These are phyloP conservation scores for Cladorrhinum sp. DNA, from an alignment of 2,329 filamentous ascomycete genomes.

Conservation along the genomic window DNA sequence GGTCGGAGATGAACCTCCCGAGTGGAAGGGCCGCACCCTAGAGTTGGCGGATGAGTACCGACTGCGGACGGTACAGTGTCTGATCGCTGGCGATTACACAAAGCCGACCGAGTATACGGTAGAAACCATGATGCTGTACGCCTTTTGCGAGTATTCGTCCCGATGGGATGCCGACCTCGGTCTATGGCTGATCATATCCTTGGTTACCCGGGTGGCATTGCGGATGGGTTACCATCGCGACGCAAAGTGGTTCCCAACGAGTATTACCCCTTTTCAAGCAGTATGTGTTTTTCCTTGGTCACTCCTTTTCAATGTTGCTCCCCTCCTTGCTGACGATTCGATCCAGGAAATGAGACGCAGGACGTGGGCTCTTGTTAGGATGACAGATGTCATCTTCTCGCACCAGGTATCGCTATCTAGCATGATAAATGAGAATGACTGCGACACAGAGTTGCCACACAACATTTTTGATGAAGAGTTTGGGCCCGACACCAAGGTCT, in stretches of 20 bases:
- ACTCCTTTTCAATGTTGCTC: not conserved
- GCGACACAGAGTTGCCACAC: constrained; percentile 69
- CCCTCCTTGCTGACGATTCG: not conserved
- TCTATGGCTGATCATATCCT: constrained; percentile 56
- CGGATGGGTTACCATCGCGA: constrained; percentile 78
- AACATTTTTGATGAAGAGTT: constrained; percentile 84
- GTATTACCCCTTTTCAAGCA: constrained; percentile 67
- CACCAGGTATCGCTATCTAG: constrained; percentile 64
- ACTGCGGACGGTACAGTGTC: constrained; percentile 71
- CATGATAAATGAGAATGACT: constrained; percentile 72
- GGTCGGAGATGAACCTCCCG: constrained; percentile 74
- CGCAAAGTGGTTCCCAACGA: constrained; percentile 65
- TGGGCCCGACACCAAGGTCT: constrained; percentile 60
- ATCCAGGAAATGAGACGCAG: constrained; percentile 65
- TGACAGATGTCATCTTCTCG: constrained; percentile 73
- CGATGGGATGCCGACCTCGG: constrained; percentile 71
- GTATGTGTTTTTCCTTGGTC: constrained; percentile 38
- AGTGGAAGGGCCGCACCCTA: constrained; percentile 66
- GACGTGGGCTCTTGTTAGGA: constrained; percentile 68
- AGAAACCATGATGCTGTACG: constrained; percentile 73
- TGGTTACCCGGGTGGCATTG: constrained; percentile 57
- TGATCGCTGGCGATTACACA: constrained; percentile 73
- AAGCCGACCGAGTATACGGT: constrained; percentile 70
- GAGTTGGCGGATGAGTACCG: constrained; percentile 64
- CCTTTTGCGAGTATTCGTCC: constrained; percentile 71